These are phyloP conservation scores for Penicillium arizonense DNA, from an alignment of 495 filamentous ascomycete genomes.

Conservation along the genomic window DNA sequence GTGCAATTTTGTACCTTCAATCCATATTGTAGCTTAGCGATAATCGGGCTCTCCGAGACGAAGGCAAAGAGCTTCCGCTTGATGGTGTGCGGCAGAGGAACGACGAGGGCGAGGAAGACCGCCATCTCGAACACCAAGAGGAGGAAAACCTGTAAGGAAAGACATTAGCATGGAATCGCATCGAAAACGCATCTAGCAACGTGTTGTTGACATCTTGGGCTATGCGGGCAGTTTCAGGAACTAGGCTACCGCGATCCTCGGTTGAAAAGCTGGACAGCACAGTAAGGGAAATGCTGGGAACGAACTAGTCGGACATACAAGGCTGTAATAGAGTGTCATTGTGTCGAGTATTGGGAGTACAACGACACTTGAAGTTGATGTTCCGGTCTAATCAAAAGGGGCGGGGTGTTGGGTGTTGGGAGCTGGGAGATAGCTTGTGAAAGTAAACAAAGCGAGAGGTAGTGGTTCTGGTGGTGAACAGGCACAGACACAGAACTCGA, in stretches of 20 bases:
- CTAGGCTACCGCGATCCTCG: constrained; percentile 22
- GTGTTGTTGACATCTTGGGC: neutral
- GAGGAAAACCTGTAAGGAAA: constrained; percentile 72
- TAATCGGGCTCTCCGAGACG: constrained; percentile 81
- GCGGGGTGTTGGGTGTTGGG: constrained; percentile 17
- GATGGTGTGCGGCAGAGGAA: constrained; percentile 84
- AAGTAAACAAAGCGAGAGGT: constrained; percentile 19
- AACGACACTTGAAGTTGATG: constrained; percentile 8
- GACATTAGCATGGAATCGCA: constrained; percentile 4
- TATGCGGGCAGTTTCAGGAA: constrained; percentile 10
- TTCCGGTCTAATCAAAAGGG: constrained; percentile 19
- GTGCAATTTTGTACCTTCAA: constrained; percentile 55
- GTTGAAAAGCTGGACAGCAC: neutral
- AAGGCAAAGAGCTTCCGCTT: constrained; percentile 90
- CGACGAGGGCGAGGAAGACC: constrained; percentile 86
- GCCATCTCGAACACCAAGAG: constrained; percentile 91
- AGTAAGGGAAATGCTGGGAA: neutral
- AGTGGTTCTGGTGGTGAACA: neutral
- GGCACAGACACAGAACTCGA: neutral
- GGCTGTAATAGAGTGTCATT: constrained; percentile 99
- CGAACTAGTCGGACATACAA: constrained; percentile 61
- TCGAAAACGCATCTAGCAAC: neutral
- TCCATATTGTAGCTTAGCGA: constrained; percentile 79
- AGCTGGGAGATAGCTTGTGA: constrained; percentile 15
- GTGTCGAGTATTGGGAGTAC: constrained; percentile 33